Evolutionary conservation across 805 yeast genomes (phyloP), one percentile per base, ranked within the genome.

Genomic region (Candida saitoana): DNA sequence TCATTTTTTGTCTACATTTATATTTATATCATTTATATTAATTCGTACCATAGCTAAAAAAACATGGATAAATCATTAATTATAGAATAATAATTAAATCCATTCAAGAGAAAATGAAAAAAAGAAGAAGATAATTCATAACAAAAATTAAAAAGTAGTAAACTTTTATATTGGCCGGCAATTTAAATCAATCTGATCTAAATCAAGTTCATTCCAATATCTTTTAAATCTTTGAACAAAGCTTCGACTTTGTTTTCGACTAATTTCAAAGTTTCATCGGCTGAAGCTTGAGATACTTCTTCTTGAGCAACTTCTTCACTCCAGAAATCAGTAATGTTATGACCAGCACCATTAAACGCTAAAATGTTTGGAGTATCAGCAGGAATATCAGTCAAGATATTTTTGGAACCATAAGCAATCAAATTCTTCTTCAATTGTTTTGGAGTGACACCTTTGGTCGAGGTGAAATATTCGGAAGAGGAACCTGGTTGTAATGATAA

Each of bases 341-440:
- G 80, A 51, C 91, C 93, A 45, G 80, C 93, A 73, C 93, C 95
- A 57, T 86, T 86, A 73, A 69, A 86, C 39, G 86, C 84, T 65
- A 86, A 76, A 48, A 76, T 63, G 67, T 86, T 86, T 55, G 90
- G 91, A 39, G 93, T 84, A 47, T 80, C 87, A 17, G 69, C 75
- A 51, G 87, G 86, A 49, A 85, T 70, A 50, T 82, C 87, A 36
- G 69, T 52, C 52, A 86, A 72, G 31, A 69, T 67, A 51, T 73
- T 70, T 60, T 76, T 73, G 33, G 93, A 77, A 55, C 84, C 83
- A 60, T 70, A 86, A 42, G 78, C 76, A 56, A 86, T 74, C 59
- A 86, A 67, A 59, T 82, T 84, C 71, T 82, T 80, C 76, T 86
- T 86, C 66, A 86, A 70, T 64, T 82, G 87, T 31, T 73, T 77